Evolutionary conservation across 805 yeast species (phyloP), one percentile per base, ranked within the genome.

Genomic region (Nakazawaea peltata): DNA sequence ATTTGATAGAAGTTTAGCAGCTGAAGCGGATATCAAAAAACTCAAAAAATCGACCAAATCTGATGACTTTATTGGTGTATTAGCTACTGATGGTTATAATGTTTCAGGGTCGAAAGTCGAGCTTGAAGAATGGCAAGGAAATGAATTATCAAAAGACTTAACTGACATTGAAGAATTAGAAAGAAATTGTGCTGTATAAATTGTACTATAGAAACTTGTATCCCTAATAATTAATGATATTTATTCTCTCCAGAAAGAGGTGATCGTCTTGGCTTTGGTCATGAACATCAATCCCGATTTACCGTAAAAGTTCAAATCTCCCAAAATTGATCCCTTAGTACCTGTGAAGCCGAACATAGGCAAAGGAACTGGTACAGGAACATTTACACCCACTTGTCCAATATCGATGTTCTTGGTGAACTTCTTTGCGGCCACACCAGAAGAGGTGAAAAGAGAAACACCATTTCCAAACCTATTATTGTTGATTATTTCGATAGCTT

Each of bases 291-390:
- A 53, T 19, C 88, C 87, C 15, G 80, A 69, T 61, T 78, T 76
- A 40, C 88, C 88, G 58, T 80, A 80, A 55, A 80, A 80, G 64
- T 81, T 80, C 66, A 81, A 69, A 53, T 81, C 87, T 24, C 88
- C 88, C 44, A 79, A 65, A 70, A 81, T 77, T 5, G 84, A 77
- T 26, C 77, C 82, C 59, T 78, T 77, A 54, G 73, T 74, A 21
- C 88, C 88, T 9, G 88, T 81, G 63, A 80, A 80, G 3, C 84
- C 76, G 57, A 80, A 80, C 83, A 81, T 77, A 41, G 88, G 87
- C 54, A 81, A 62, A 31, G 88, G 88, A 16, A 80, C 88, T 5
- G 88, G 88, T 42, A 80, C 80, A 9, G 88, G 87, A 28, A 80
- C 86, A 48, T 80, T 80, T 48, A 80, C 66, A 38, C 88, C 88